Base-by-base conservation (phyloP, 768 basidiomycete species). In the Filobasidium floriforme region DNA sequence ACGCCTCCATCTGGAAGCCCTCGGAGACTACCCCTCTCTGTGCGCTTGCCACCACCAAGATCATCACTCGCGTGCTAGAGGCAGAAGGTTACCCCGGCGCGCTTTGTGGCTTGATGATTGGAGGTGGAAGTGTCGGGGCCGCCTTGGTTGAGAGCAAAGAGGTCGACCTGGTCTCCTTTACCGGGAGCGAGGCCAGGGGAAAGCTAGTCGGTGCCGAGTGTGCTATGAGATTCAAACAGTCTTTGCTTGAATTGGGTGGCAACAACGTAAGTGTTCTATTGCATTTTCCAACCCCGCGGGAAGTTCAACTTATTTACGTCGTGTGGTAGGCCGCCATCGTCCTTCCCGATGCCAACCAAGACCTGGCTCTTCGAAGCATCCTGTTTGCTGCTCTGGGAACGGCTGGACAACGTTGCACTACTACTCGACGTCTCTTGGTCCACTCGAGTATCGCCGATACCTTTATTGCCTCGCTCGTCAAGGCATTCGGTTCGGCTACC, bases 1-100 rank as follows among this genome's bases (percentile, higher is more conserved):
- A 98, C 77, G 87, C 91, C 1, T 93, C 91, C 0, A 77, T 98
- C 55, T 97, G 93, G 93, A 97, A 97, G 76, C 93, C 93, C 7
- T 89, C 92, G 0, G 90, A 88, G 1, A 89, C 84, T 1, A 97
- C 93, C 0, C 87, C 93, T 3, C 79, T 94, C 41, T 93, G 87
- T 75, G 83, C 92, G n/a, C 88, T 98, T 66, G 94, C 93, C 0
- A 85, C 92, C 26, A 92, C 90, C 26, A 87, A 85, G 75, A 89
- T 97, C 71, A 81, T 98, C 28, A 82, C 90, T 22, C 76, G 81
- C 37, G 88, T 97, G 15, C 82, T 98, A 66, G 89, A 92, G 78
- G 81, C 79, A 66, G 92, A 97, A 75, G 85, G 85, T 41, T 81
- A 96, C 11, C 89, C 90, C 1, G 91, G 90, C 1, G 91, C 90